A percentile compares a stretch with the other conserved stretches of the same genome.
These are phyloP conservation scores for Zalerion maritima DNA, from an alignment of 495 filamentous ascomycete genomes.

Conservation along the genomic window DNA sequence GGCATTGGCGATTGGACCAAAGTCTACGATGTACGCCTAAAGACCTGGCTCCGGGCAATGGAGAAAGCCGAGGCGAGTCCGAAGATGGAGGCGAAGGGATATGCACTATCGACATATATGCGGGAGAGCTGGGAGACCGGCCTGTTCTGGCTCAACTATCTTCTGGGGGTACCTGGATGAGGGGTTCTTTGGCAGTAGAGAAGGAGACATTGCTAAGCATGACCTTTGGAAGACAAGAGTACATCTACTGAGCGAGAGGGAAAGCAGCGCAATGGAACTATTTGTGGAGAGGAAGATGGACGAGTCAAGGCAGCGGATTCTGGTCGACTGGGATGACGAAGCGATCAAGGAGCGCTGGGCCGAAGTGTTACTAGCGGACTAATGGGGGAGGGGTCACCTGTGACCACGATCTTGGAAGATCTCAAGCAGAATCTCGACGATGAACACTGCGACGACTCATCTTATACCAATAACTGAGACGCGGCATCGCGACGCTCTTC, in stretches of 20 bases:
- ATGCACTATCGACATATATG: constrained; percentile 10
- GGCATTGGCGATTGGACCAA: constrained; percentile 16
- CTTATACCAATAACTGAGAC: too few species aligned
- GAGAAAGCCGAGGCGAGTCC: constrained; percentile 10
- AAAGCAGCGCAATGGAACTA: constrained; percentile 12
- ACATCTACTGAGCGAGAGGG: constrained; percentile 9
- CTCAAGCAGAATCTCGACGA: too few species aligned
- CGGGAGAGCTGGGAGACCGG: constrained; percentile 17
- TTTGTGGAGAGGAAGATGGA: constrained; percentile 15
- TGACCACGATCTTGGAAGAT: too few species aligned
- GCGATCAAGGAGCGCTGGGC: constrained; percentile 6
- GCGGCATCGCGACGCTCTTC: too few species aligned
- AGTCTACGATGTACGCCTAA: constrained; percentile 10
- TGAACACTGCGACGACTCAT: too few species aligned
- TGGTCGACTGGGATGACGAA: constrained; percentile 10
- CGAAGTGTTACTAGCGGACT: too few species aligned
- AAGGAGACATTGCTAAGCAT: constrained; percentile 3
- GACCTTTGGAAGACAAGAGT: constrained; percentile 12
- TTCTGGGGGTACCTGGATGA: constrained; percentile 15
- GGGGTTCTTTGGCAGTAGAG: constrained; percentile 13
- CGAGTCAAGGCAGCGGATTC: constrained; percentile 7
- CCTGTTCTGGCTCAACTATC: constrained; percentile 18
- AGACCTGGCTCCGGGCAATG: constrained; percentile 16
- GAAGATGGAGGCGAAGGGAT: neutral
- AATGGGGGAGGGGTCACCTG: too few species aligned